Base-by-base conservation (phyloP, 371 early-diverging fungal genomes). In the Caulochytrium protostelioides region DNA sequence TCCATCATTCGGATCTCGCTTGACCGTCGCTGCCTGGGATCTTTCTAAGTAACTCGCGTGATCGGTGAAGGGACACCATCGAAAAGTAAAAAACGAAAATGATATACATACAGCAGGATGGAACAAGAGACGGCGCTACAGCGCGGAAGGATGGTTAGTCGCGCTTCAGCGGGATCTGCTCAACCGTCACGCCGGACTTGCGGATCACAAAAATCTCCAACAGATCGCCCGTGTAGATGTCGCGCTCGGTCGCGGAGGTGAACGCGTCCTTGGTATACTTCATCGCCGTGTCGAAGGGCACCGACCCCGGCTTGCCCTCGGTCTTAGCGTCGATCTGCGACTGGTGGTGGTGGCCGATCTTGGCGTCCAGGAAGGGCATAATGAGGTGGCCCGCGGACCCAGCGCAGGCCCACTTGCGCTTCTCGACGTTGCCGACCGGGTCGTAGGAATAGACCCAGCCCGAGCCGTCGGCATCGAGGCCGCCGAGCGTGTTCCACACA, bases 171-270 rank as follows among this genome's bases (percentile, higher is more conserved):
- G 64, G 67, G 46, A 68, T 59, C 42, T 55, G 52, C 52, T 79
- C 66, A 43, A 72, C 62, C 36, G 66, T 62, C 22, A 89, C 77
- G 22, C 83, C 84, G 13, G 73, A 72, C 43, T 61, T 69, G 35
- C 70, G 78, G 32, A 98, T 70, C 29, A 87, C 69, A 52, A 76
- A 91, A 42, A 98, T 72, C 47, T 99, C 90, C 9, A 98, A 59
- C 49, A 60, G 70, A 59, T 99, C 99, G 44, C 98, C 98, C 12
- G 99, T 99, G 62, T 98, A 80, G 40, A 98, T 98, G 60, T 99
- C 98, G 46, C 97, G 81, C 61, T 99, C 99, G 4, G 98, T 79
- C 21, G 97, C 98, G 18, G 86, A 76, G 12, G 85, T 83, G 57
- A 98, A 99, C 13, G 97, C 86, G 47, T 95, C 98, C 51, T 82